Conservation (phyloP, 1,284 basidiomycete genomes). For the Hemileia vastatrix region DNA sequence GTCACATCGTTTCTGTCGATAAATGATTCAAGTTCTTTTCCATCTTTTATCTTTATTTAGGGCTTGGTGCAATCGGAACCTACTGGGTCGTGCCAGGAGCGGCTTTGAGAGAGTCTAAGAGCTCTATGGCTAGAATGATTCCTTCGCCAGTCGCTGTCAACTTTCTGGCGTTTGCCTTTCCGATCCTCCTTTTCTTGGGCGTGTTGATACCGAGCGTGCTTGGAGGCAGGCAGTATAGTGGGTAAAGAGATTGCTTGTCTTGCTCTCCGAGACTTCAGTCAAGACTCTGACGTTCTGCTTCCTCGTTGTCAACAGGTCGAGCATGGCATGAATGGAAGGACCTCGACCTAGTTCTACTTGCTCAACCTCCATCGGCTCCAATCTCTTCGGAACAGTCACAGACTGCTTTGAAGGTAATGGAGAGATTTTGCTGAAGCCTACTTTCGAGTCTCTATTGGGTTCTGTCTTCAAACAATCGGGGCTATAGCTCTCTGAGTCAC, state of each 20-base stretch:
- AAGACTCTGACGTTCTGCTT: neutral
- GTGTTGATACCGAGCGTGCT: neutral
- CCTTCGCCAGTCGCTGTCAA: too few relatives aligned
- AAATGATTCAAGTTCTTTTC: too few relatives aligned
- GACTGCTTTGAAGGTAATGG: neutral
- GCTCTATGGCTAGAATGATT: too few relatives aligned
- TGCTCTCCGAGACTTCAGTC: neutral
- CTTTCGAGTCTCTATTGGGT: neutral
- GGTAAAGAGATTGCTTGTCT: neutral
- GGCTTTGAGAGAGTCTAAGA: too few relatives aligned
- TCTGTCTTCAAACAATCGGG: neutral
- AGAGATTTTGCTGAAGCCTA: neutral
- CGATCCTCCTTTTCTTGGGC: neutral
- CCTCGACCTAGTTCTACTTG: neutral
- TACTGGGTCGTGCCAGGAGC: too few relatives aligned
- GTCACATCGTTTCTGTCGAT: too few relatives aligned
- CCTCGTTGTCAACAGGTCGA: neutral
- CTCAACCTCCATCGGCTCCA: neutral
- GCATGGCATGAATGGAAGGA: neutral
- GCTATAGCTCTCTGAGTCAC: neutral
- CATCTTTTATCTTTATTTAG: too few relatives aligned
- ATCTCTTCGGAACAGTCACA: neutral
- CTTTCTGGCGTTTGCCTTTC: too few relatives aligned
- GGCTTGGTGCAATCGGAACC: too few relatives aligned
- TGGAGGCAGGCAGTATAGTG: neutral